Base-by-base conservation (phyloP, 148 eudicot genomes). In the Beta vulgaris region DNA sequence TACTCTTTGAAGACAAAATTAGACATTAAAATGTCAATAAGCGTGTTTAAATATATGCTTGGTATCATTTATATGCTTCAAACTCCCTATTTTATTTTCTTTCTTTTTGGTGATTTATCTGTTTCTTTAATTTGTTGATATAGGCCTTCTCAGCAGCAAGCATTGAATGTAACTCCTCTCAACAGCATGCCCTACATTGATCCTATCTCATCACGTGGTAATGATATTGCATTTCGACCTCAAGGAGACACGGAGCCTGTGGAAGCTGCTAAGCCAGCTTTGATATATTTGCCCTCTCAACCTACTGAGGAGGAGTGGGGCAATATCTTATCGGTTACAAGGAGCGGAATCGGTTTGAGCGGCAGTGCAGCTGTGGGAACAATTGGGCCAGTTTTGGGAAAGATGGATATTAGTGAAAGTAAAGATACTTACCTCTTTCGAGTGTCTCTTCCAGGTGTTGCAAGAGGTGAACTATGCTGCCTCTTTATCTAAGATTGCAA, bases 401-500 rank as follows among this genome's bases (percentile, higher is more conserved):
- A 78, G 76, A 26, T 82, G 75, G 88, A 90, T 62, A 79, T 92
- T 69, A 86, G 79, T 28, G 97, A 90, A 78, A 73, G 76, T 70
- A 82, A 67, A 39, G 88, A 87, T 51, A 70, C 81, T 12, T 90
- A 87, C 82, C 34, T 83, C 42, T 90, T 92, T 68, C 87, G 95
- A 37, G 90, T 92, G 71, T 72, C 89, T 69, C 86, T 92, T 57
- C 95, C 97, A 2, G 97, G 97, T 40, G 97, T 90, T 44, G 78
- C 82, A 46, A 72, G 75, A 53, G 97, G 89, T 88, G 53, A 75
- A 81, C 82, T 81, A 73, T 54, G 54, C 44, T 46, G 29, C 67
- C 36, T n/a, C n/a, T n/a, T 72, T 54, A 61, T 65, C 37, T 48
- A 37, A 48, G 25, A 60, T 18, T 8, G 3, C 35, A 60, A 42